Evolutionary conservation across 257 asterid species (phyloP).

Genomic region (Ligustrum vulgare): DNA sequence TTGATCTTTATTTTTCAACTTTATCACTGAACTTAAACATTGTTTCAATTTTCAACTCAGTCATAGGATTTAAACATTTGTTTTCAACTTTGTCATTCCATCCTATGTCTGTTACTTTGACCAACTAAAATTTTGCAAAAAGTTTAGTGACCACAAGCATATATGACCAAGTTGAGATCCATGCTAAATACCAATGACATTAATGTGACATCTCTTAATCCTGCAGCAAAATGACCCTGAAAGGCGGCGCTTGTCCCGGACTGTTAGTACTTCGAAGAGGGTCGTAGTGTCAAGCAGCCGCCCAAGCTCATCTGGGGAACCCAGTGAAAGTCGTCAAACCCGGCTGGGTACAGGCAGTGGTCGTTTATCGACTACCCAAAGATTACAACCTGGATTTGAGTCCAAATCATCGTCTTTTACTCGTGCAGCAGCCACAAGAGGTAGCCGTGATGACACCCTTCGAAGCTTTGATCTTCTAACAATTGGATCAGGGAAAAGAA

Average conservation of each 20-base stretch:
- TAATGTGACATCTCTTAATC: background rate
- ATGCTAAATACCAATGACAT: background rate
- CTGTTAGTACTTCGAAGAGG: constrained; percentile 48
- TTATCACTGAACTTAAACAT: background rate
- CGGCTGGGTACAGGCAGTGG: constrained; percentile 41
- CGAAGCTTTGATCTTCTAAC: constrained; percentile 55
- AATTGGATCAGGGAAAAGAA: constrained; percentile 52
- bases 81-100: background rate
- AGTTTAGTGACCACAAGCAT: background rate
- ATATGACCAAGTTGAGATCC: background rate
- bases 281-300: constrained; percentile 44
- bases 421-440: constrained; percentile 35
- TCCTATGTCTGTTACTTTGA: background rate
- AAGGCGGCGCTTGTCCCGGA: constrained; percentile 40
- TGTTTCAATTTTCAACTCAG: background rate
- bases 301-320: constrained; percentile 57
- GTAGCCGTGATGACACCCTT: constrained; percentile 48
- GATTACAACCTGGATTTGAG: constrained; percentile 46
- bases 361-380: constrained; percentile 45
- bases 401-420: constrained; percentile 51
- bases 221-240: constrained; percentile 44
- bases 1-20: background rate
- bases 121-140: background rate
- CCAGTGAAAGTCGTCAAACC: constrained; percentile 36
- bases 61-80: background rate